Conservation (phyloP, 371 early-diverging fungal genomes). For the Mortierella sp. region DNA sequence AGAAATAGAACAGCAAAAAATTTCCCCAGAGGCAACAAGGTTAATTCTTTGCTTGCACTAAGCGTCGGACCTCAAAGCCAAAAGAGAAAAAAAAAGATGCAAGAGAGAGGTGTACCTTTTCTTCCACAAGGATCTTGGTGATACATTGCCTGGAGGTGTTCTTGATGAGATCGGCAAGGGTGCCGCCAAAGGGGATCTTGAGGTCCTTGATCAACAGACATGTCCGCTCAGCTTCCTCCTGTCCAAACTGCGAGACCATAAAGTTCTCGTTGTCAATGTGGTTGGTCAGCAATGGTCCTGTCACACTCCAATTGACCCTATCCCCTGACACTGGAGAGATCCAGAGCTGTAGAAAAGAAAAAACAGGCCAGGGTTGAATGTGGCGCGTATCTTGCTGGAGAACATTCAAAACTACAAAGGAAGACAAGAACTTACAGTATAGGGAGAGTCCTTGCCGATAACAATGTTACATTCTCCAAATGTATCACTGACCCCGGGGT, state of each 20-base stretch:
- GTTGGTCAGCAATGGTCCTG: slow-evolving; percentile 25
- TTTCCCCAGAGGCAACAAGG: neutral
- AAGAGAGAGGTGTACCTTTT: slow-evolving; percentile 16
- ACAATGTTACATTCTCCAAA: slow-evolving; percentile 40
- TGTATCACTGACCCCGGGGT: slow-evolving; percentile 21
- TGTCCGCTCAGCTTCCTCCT: slow-evolving; percentile 26
- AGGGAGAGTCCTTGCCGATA: slow-evolving; percentile 37
- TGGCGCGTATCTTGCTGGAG: too few relatives aligned
- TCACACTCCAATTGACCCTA: slow-evolving; percentile 35
- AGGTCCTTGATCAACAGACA: slow-evolving; percentile 28
- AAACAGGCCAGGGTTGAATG: neutral
- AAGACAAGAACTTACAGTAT: slow-evolving; percentile 11
- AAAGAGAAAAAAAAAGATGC: neutral
- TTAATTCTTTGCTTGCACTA: neutral
- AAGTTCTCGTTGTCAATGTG: slow-evolving; percentile 20
- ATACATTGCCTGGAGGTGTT: slow-evolving; percentile 24
- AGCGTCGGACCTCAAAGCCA: neutral
- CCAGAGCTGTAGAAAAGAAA: slow-evolving; percentile 17
- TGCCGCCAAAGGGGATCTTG: slow-evolving; percentile 42
- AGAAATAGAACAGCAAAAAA: neutral
- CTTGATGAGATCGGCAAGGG: slow-evolving; percentile 28
- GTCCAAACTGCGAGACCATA: slow-evolving; percentile 40
- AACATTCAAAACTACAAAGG: neutral
- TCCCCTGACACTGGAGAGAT: slow-evolving; percentile 31
- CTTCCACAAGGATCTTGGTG: slow-evolving; percentile 43